These are phyloP conservation scores for Chlamydomonas sphaeroides DNA, from an alignment of 139 green algal species.

Conservation along the genomic window DNA sequence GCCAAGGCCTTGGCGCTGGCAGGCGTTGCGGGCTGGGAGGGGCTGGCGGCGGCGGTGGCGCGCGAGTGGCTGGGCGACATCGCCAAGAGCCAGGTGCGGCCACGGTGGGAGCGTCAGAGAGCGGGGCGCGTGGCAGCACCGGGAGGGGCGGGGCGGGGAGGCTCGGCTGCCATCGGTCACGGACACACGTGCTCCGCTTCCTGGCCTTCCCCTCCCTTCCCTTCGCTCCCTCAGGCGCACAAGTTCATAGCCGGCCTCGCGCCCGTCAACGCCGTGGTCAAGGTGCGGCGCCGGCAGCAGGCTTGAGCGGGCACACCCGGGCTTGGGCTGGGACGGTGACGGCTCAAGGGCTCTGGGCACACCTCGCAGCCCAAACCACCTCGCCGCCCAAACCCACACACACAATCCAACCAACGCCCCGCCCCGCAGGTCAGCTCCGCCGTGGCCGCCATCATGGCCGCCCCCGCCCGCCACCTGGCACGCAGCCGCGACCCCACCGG, in stretches of 20 bases:
- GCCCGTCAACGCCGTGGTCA: conserved; percentile 66
- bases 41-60: conserved; percentile 53
- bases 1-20: conserved; percentile 59
- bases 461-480: conserved; percentile 43
- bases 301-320: too few species aligned
- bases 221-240: conserved; percentile 62
- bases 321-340: too few species aligned
- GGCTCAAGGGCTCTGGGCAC: too few species aligned
- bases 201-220: not conserved
- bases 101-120: not conserved
- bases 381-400: too few species aligned
- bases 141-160: not conserved
- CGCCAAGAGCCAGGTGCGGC: conserved; percentile 53
- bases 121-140: too few species aligned
- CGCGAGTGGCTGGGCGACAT: conserved; percentile 71
- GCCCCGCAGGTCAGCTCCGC: too few species aligned
- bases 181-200: not conserved
- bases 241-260: conserved; percentile 78
- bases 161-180: not conserved
- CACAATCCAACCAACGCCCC: too few species aligned
- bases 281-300: too few species aligned
- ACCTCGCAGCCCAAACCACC: too few species aligned
- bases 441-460: conserved; percentile 60
- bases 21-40: conserved; percentile 67
- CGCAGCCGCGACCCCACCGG: conserved; percentile 17